These are phyloP conservation scores for Pseudomassariella vexata DNA, from an alignment of 2,329 filamentous ascomycete species.

Conservation along the genomic window DNA sequence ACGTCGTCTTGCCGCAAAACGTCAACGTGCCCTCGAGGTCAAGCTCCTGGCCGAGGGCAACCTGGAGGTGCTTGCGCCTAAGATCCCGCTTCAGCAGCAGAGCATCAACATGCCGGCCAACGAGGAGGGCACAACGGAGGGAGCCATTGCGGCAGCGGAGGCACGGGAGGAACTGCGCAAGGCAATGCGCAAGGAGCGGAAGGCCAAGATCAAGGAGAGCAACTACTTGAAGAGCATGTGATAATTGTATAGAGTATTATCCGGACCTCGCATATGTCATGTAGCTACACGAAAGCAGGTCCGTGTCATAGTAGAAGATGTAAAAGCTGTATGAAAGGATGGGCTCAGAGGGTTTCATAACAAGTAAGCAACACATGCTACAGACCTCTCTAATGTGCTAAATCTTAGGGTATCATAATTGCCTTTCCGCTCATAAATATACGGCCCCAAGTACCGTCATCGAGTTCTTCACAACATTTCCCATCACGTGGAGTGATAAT, in stretches of 20 bases:
- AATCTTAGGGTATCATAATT: too few species aligned
- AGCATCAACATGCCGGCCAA: constrained; percentile 63
- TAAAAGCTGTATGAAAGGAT: too few species aligned
- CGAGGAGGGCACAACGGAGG: constrained; percentile 33
- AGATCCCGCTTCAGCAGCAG: constrained; percentile 73
- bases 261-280: too few species aligned
- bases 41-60: constrained; percentile 60
- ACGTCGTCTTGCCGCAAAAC: constrained; percentile 64
- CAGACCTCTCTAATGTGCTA: too few species aligned
- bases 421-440: too few species aligned
- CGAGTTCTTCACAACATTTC: too few species aligned
- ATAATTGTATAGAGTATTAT: constrained; percentile 9
- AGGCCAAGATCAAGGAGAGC: constrained; percentile 72
- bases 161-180: constrained; percentile 59
- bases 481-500: too few species aligned
- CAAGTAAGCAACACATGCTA: too few species aligned
- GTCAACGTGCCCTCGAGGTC: constrained; percentile 50
- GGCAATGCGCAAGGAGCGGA: constrained; percentile 69
- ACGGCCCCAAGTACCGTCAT: too few species aligned
- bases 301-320: too few species aligned
- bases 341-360: too few species aligned
- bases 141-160: constrained; percentile 40
- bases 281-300: too few species aligned
- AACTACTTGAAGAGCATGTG: constrained; percentile 83
- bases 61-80: constrained; percentile 57